phyloP scores from a whole-genome alignment of 2,329 filamentous ascomycete species.

The Parafenestella ontariensis region DNA sequence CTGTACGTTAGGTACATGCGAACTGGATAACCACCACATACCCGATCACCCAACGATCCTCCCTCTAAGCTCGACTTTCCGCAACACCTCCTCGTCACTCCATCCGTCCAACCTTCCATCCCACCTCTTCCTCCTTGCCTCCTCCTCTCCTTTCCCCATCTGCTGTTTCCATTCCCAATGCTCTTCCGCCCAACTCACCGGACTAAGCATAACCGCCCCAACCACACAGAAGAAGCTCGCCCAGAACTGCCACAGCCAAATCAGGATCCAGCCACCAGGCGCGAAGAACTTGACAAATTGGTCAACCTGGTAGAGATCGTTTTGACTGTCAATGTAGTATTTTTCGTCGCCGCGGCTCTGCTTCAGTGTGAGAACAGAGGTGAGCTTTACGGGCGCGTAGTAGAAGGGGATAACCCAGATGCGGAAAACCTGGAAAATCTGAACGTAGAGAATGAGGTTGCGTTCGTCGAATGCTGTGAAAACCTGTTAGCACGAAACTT shows the following conservation, averaged over 20 bases:
- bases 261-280: constrained; percentile 62
- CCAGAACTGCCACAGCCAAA: constrained; percentile 70
- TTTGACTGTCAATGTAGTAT: constrained; percentile 78
- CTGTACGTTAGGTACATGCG: no score
- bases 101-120: constrained; percentile 18
- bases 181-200: constrained; percentile 49
- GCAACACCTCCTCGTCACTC: constrained; percentile 15
- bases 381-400: constrained; percentile 70
- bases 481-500: background rate
- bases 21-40: constrained; percentile 7
- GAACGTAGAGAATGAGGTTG: constrained; percentile 73
- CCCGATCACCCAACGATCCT: constrained; percentile 15
- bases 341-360: constrained; percentile 52
- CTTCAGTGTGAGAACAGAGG: constrained; percentile 70
- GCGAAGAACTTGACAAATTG: constrained; percentile 77
- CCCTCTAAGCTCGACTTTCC: constrained; percentile 15
- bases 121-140: constrained; percentile 9
- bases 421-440: constrained; percentile 76
- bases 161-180: constrained; percentile 20
- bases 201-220: constrained; percentile 60
- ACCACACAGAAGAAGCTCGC: constrained; percentile 70
- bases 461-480: constrained; percentile 70
- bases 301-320: constrained; percentile 81
- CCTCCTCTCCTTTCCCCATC: constrained; percentile 11
- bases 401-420: constrained; percentile 82